Evolutionary conservation across 306 rosid species (phyloP).

Genomic region (Mimosa bimucronata): DNA sequence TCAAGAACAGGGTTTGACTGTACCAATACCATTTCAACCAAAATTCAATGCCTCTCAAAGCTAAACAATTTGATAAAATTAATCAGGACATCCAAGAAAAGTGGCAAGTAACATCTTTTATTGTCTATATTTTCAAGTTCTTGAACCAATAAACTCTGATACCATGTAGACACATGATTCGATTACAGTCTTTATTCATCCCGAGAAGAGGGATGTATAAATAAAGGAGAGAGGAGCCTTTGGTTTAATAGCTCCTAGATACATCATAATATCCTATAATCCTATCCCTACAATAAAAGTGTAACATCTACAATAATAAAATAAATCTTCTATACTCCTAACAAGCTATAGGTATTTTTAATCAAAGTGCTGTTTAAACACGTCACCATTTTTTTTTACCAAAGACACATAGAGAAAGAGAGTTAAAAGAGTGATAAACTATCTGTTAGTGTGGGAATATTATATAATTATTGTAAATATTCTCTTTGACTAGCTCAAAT

Average conservation of each 20-base stretch:
- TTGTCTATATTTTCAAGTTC: not conserved
- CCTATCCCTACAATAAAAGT: not conserved
- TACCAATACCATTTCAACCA: conserved; percentile 38
- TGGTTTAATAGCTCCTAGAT: not conserved
- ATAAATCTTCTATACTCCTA: not conserved
- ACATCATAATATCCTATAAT: not conserved
- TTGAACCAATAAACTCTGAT: not conserved
- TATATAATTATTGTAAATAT: too few relatives aligned
- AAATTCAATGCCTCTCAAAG: conserved; percentile 9
- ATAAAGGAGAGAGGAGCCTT: not conserved
- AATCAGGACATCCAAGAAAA: not conserved
- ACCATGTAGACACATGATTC: not conserved
- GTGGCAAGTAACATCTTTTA: not conserved
- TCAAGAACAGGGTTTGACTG: conserved; percentile 99
- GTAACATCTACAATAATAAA: not conserved
- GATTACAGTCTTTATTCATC: not conserved
- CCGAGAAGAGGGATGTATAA: not conserved
- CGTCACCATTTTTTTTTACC: not conserved
- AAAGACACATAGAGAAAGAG: not conserved
- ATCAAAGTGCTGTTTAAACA: not conserved
- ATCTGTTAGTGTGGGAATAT: too few relatives aligned
- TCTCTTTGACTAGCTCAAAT: too few relatives aligned
- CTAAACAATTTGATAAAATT: conserved; percentile 1
- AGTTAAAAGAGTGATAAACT: not conserved
- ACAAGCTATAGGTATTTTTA: not conserved